Conservation (phyloP, 169 alveolate species). For the Neospora caninum region DNA sequence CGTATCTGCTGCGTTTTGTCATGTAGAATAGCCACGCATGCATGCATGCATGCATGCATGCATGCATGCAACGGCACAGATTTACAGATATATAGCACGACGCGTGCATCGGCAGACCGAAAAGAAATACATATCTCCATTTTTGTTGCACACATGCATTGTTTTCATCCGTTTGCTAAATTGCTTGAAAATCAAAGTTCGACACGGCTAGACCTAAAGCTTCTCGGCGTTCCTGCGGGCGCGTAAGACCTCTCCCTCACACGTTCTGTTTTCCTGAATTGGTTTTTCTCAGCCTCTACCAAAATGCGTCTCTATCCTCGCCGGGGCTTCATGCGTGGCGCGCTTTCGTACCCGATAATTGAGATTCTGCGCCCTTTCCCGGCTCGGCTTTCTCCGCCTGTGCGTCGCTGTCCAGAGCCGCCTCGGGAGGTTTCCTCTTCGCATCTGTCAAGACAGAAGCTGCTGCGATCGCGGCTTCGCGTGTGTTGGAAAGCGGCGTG, state of each 20-base stretch:
- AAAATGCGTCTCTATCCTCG: neutral
- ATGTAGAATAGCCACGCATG: too few relatives aligned
- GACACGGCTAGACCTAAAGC: neutral
- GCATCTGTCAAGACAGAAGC: neutral
- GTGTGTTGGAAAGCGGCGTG: neutral
- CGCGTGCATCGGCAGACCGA: too few relatives aligned
- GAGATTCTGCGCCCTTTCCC: neutral
- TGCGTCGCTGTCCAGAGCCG: neutral
- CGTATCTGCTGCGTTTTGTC: too few relatives aligned
- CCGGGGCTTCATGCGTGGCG: neutral
- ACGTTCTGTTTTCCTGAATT: too few relatives aligned
- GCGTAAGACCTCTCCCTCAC: too few relatives aligned
- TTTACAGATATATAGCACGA: too few relatives aligned
- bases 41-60: too few relatives aligned
- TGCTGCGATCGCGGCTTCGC: neutral
- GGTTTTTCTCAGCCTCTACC: too few relatives aligned
- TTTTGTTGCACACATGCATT: too few relatives aligned
- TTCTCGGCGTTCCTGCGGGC: too few relatives aligned
- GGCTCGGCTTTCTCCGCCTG: neutral
- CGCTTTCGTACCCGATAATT: neutral
- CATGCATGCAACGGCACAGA: too few relatives aligned
- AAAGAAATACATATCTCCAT: too few relatives aligned
- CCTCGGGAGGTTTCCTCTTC: constrained; percentile 6
- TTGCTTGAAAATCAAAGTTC: neutral
- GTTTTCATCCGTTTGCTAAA: neutral